Base-by-base conservation (phyloP, 176 grass and related monocot genomes). In the Carex cristatella region DNA sequence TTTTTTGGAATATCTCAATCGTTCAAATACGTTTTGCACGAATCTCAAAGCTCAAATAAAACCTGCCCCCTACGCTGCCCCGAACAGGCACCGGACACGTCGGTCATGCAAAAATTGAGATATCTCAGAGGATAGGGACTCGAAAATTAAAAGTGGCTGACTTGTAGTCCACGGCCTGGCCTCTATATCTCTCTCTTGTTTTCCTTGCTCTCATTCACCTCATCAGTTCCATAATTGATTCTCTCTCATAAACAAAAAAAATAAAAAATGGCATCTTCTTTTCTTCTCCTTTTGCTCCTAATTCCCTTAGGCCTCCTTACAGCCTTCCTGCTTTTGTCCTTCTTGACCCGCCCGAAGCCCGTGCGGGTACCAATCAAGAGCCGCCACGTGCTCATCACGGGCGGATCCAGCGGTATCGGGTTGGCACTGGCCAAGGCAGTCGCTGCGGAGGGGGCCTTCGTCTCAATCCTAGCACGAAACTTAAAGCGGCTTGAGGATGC, bases 381-480 rank as follows among this genome's bases (percentile, higher is more conserved):
- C 76, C 93, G 91, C 12, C 95, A 98, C 77, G 86, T 98, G 23
- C 62, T 98, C 79, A 92, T 98, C 89, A 92, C 93, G 2, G 95
- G 93, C 70, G 93, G 96, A 35, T 98, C 96, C 18, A 95, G 93
- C 81, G 96, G 96, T 76, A 98, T 98, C 83, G 96, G 93, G 37
- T 80, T 95, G 51, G 85, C 91, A 64, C 87, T 98, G 9, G 96
- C 96, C 14, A 89, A 74, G 69, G 88, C 86, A 23, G 96, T 90
- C 10, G 96, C 93, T 2, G 75, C 86, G 27, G 91, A 98, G 88
- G 93, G 95, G 67, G 93, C 95, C 40, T 89, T 88, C 84, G 91
- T 98, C 54, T 98, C 95, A 87, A 98, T 98, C 83, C 89, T 98
- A 13, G 95, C 93, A 11, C 91, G 95, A 53, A 85, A 93, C 64